Evolutionary conservation across 331 rosid genomes (phyloP).

Genomic region (Acacia concinna): DNA sequence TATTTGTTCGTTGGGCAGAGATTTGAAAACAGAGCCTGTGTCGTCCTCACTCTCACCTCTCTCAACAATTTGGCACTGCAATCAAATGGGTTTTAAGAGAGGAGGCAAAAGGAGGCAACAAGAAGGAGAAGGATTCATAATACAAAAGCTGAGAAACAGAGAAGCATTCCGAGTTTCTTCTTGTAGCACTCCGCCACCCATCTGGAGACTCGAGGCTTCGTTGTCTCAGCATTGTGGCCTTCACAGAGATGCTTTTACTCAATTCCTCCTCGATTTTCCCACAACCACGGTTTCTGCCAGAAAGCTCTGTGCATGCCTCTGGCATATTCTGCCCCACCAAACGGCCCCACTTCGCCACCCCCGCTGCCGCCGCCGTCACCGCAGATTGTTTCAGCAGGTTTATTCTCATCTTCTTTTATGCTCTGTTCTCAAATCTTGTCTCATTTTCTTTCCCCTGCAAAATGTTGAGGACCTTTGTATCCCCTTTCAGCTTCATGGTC

Average conservation of each 20-base stretch:
- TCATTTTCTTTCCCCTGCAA: neutral
- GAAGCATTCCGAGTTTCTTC: neutral
- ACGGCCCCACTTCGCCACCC: slow-evolving; percentile 33
- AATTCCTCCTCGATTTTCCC: slow-evolving; percentile 57
- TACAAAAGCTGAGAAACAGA: slow-evolving; percentile 41
- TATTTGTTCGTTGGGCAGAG: neutral
- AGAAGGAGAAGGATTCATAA: slow-evolving; percentile 37
- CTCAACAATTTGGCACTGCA: neutral
- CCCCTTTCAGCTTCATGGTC: neutral
- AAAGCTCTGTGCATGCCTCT: slow-evolving; percentile 68
- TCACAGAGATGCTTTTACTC: slow-evolving; percentile 24
- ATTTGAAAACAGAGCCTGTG: neutral
- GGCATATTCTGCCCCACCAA: slow-evolving; percentile 61
- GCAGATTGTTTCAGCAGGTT: slow-evolving; percentile 39
- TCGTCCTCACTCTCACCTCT: neutral
- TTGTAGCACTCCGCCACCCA: slow-evolving; percentile 59
- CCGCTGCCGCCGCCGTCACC: slow-evolving; percentile 8
- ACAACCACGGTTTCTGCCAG: slow-evolving; percentile 56
- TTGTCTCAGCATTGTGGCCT: slow-evolving; percentile 23
- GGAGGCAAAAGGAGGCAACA: slow-evolving; percentile 32
- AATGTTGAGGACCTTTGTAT: neutral
- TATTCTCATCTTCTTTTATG: neutral
- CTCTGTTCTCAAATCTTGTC: neutral
- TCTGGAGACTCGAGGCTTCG: slow-evolving; percentile 65
- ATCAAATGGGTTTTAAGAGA: slow-evolving; percentile 37